phyloP scores from a whole-genome alignment of 2,329 filamentous ascomycete species.

The Colletotrichum euphorbiae region DNA sequence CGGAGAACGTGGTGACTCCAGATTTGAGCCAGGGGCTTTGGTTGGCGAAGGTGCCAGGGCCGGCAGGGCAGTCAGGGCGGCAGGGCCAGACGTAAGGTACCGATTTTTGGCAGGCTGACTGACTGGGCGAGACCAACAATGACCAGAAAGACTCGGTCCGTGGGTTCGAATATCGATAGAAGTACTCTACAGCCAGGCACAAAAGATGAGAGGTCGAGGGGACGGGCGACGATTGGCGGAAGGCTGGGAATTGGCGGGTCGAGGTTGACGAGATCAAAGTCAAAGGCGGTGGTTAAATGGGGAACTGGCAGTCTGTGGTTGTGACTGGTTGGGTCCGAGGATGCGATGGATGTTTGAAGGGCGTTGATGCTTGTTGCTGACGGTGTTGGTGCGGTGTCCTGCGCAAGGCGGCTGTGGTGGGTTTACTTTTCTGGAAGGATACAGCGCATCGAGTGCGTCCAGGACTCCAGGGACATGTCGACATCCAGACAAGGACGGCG shows the following conservation, averaged over 20 bases:
- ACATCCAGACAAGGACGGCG: not conserved
- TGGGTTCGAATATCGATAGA: constrained; percentile 11
- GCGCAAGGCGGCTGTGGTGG: not conserved
- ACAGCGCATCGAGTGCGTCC: too few relatives aligned
- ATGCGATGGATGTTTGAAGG: constrained; percentile 18
- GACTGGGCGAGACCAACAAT: constrained; percentile 15
- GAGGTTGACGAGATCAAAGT: constrained; percentile 31
- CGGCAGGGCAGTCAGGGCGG: constrained; percentile 25
- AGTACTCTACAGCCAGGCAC: constrained; percentile 18
- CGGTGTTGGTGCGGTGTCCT: constrained; percentile 6
- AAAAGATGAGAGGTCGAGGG: constrained; percentile 28
- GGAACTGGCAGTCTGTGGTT: constrained; percentile 5
- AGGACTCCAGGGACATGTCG: too few relatives aligned
- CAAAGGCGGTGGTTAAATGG: constrained; percentile 20
- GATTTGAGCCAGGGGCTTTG: constrained; percentile 4
- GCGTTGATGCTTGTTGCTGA: constrained; percentile 1
- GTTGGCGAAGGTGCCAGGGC: constrained; percentile 31
- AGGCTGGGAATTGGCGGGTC: constrained; percentile 22
- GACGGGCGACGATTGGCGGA: constrained; percentile 25
- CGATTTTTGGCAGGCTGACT: constrained; percentile 26
- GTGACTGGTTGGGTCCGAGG: constrained; percentile 19
- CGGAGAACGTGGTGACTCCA: constrained; percentile 23
- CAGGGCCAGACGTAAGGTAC: constrained; percentile 37
- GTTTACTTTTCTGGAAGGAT: not conserved
- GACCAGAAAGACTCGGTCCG: not conserved